Evolutionary conservation across 2,329 filamentous ascomycete species (phyloP).

Genomic region (Xylariaceae sp.): DNA sequence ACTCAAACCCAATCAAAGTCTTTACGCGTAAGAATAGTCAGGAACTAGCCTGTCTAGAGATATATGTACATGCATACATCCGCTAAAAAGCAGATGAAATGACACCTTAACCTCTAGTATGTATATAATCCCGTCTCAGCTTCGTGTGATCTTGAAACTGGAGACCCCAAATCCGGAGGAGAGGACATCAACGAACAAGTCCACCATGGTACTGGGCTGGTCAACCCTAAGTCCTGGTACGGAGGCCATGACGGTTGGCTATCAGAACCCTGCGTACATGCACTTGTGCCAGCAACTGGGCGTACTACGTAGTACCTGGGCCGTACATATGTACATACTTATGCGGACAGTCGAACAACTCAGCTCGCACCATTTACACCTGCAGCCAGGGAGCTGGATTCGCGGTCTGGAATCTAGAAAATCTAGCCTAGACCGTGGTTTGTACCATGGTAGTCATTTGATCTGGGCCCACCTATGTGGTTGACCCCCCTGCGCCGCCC

Average conservation of each 20-base stretch:
- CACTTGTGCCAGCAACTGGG: neutral
- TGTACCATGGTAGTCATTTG: constrained; percentile 27
- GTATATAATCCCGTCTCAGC: neutral
- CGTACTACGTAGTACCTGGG: neutral
- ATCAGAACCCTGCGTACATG: constrained; percentile 11
- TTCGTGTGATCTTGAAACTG: neutral
- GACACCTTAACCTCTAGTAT: too few species aligned
- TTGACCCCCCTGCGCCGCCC: constrained; percentile 23
- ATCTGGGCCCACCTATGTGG: constrained; percentile 20
- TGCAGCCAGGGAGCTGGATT: constrained; percentile 3
- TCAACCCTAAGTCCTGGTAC: neutral
- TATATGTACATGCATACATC: too few species aligned
- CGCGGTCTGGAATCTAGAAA: constrained; percentile 18
- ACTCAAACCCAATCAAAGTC: too few species aligned
- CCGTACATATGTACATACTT: constrained; percentile 9
- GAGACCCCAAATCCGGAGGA: neutral
- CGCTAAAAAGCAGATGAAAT: too few species aligned
- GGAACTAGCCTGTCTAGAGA: too few species aligned
- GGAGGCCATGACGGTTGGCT: constrained; percentile 4
- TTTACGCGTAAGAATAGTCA: neutral
- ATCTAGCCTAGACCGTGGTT: constrained; percentile 27
- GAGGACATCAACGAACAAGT: neutral
- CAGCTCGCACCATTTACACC: neutral
- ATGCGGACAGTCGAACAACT: constrained; percentile 9
- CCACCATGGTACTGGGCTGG: neutral